Percentiles rank a stretch among this genome's conserved stretches.
Evolutionary conservation across 2,329 filamentous ascomycete genomes (phyloP).

Genomic region (Hymenoscyphus scutula): DNA sequence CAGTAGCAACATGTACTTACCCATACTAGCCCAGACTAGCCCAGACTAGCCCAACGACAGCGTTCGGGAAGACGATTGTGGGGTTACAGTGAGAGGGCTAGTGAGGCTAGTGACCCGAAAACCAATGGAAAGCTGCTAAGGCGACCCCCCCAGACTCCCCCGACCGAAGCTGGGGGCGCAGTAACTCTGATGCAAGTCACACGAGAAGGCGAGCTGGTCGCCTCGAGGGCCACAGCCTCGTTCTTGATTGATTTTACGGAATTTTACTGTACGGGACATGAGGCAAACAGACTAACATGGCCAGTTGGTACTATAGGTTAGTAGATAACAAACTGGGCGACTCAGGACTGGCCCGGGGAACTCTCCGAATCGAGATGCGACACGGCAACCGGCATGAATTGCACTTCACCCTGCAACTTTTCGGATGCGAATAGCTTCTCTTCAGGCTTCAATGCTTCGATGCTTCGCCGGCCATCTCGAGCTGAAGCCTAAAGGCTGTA

Average conservation of each 20-base stretch:
- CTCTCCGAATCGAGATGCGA: not conserved
- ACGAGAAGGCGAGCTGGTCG: no score
- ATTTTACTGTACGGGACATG: no score
- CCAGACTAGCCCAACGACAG: no score
- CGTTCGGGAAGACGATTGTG: no score
- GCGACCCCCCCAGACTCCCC: not conserved
- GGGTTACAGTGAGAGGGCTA: no score
- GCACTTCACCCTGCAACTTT: not conserved
- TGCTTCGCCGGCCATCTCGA: no score
- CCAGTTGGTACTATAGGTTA: not conserved
- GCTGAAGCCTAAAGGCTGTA: not conserved
- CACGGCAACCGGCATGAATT: not conserved
- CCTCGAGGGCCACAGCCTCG: not conserved
- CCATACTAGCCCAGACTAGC: no score
- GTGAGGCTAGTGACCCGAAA: not conserved
- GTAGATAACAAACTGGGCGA: not conserved
- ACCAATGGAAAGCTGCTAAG: not conserved
- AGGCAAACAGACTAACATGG: not conserved
- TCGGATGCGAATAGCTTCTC: constrained; percentile 1
- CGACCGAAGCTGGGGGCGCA: not conserved
- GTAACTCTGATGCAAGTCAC: not conserved
- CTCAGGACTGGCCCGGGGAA: not conserved
- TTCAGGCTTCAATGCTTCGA: not conserved
- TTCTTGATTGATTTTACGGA: not conserved
- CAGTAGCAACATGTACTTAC: no score